phyloP scores from a whole-genome alignment of 2,329 filamentous ascomycete species.

The Cladophialophora chaetospira region DNA sequence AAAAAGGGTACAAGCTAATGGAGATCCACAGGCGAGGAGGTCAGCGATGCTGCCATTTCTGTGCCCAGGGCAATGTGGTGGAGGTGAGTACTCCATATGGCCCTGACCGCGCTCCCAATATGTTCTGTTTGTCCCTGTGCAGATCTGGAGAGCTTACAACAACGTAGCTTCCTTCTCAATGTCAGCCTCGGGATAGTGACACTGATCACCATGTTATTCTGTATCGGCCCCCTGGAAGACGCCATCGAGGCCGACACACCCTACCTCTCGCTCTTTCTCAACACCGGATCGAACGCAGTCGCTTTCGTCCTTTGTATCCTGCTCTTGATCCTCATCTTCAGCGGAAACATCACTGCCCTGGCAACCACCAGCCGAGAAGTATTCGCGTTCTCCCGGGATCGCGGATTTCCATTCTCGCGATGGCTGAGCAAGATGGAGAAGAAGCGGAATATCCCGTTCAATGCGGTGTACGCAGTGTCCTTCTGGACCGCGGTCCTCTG shows the following conservation, averaged over 20 bases:
- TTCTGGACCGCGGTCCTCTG: constrained; percentile 49
- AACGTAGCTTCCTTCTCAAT: constrained; percentile 50
- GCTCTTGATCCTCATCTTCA: constrained; percentile 20
- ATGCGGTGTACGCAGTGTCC: constrained; percentile 51
- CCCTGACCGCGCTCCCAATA: too few relatives aligned
- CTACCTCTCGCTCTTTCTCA: constrained; percentile 25
- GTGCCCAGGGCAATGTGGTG: constrained; percentile 52
- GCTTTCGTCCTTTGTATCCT: constrained; percentile 18
- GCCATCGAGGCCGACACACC: constrained; percentile 39
- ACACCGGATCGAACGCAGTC: constrained; percentile 17
- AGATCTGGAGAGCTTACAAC: too few relatives aligned
- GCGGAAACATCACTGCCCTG: constrained; percentile 23
- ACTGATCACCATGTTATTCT: constrained; percentile 49
- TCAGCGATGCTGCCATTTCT: constrained; percentile 48
- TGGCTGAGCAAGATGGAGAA: constrained; percentile 39
- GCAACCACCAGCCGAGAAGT: constrained; percentile 26
- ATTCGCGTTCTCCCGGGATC: constrained; percentile 42
- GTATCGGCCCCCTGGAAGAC: constrained; percentile 37
- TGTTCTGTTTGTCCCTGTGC: too few relatives aligned
- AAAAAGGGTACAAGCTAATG: too few relatives aligned
- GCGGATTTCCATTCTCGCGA: constrained; percentile 48
- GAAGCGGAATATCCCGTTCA: constrained; percentile 44
- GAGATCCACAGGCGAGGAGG: too few relatives aligned
- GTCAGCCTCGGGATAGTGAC: constrained; percentile 49
- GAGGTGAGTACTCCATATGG: too few relatives aligned